Base-by-base conservation (phyloP, 1,139 yeast genomes). In the Arxiozyma heterogenica region DNA sequence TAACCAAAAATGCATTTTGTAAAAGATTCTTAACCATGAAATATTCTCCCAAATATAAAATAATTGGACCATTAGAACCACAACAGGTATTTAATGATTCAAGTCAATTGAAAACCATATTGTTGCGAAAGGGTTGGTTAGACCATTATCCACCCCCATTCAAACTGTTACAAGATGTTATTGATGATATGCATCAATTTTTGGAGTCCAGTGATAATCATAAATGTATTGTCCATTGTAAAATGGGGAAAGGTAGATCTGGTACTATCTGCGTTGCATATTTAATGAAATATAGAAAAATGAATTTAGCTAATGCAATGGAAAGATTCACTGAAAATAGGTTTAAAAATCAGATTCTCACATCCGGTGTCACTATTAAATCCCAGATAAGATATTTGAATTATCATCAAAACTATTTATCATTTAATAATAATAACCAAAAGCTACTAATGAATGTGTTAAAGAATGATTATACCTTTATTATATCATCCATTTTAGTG, bases 241-340 rank as follows among this genome's bases (percentile, higher is more conserved):
- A 86, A 63, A 90, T 89, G 56, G 98, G 98, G 0, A 91, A 89
- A 66, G 98, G 98, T 0, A 73, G 98, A 41, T 83, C 95, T 0
- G 98, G 98, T 0, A 79, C 91, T 0, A 71, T 88, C 3, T 78
- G 80, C 2, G 81, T 90, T 61, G 88, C 91, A 0, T 86, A 82
- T 63, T 67, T 91, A 56, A 82, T 90, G 78, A 72, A 75, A 50
- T 68, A 69, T 51, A 60, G 67, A 44, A 70, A 64, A 3, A 58
- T 71, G 52, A 60, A 73, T 0, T 71, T 77, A 34, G 68, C 72
- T 1, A 75, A 73, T 20, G 86, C 89, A 1, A 73, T 80, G 44
- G 67, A 66, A 0, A 55, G 73, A 4, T 90, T 84, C 64, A 81
- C 87, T 2, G 57, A 63, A 4, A 73, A 74, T 53, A 72, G 97